Evolutionary conservation across 2,329 filamentous ascomycete species (phyloP), one percentile per base, ranked within the genome.

Genomic region (Aureobasidium sp.): DNA sequence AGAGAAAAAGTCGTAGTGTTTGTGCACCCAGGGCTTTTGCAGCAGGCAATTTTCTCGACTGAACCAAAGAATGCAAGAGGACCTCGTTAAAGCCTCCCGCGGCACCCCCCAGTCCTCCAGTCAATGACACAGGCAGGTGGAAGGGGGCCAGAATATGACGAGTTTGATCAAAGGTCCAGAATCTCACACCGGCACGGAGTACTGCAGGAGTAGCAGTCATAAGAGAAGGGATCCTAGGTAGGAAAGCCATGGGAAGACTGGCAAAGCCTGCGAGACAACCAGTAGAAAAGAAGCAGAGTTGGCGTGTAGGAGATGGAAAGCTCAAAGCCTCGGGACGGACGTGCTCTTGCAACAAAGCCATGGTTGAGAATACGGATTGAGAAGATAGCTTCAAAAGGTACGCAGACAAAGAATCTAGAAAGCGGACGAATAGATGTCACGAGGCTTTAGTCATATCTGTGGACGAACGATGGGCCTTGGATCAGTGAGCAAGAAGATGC

Each of bases 81-180:
- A 70, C 65, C 36, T 70, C 67, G 20, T 64, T 62, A 8, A 68
- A 60, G 23, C 67, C 68, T 23, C 67, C 68, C 33, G 61, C 65
- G 33, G 67, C 68, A 54, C 68, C 68, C 4, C 68, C 68, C 43
- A 68, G 33, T 20, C 64, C 68, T 18, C 68, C 67, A 48, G 45
- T 36, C 10, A 62, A 9, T 47, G 50, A 64, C 8, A 66, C 53
- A 2, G 59, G 50, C 11, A 66, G 4, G 29, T 53, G 62, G 9
- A 42, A 36, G 20, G 42, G 62, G 20, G 60, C 64, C 2, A 69
- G 62, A 16, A 59, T 33, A 20, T 65, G 58, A 13, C 66, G 68
- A 2, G 62, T 31, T 2, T 54, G 45, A n/a, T 69, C 68, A 38
- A 70, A 70, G 25, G 60, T 64, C 50, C 66, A 65, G 42, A 70